These are phyloP conservation scores for Pseudogymnoascus sp. DNA, from an alignment of 2,329 filamentous ascomycete species.

Conservation along the genomic window DNA sequence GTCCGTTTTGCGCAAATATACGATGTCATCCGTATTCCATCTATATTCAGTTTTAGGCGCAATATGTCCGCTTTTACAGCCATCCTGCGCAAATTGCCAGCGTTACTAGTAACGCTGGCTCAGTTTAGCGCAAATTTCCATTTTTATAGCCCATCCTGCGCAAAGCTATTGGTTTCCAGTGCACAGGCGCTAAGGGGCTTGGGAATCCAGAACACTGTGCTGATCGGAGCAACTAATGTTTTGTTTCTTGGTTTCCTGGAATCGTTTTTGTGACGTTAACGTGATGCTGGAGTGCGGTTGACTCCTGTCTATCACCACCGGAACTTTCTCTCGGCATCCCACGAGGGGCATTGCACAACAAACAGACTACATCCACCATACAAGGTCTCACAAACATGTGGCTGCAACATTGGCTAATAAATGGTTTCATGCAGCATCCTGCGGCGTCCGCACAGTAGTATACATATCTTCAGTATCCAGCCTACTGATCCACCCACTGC, in stretches of 20 bases:
- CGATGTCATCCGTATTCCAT: too few species aligned
- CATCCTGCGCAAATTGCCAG: background rate
- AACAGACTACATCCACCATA: background rate
- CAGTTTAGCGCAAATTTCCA: background rate
- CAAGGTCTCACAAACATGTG: background rate
- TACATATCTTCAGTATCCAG: background rate
- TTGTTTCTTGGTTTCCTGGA: too few species aligned
- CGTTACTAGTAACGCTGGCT: background rate
- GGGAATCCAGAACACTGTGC: too few species aligned
- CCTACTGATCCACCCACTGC: slow-evolving; percentile 75
- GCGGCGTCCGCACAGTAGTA: background rate
- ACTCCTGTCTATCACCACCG: too few species aligned
- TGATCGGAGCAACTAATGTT: too few species aligned
- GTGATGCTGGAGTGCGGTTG: too few species aligned
- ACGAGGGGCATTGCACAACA: background rate
- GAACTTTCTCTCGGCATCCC: background rate
- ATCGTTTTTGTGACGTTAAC: too few species aligned
- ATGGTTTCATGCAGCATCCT: background rate
- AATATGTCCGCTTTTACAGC: too few species aligned
- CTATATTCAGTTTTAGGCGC: too few species aligned
- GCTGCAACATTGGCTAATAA: background rate
- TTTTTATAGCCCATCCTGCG: background rate
- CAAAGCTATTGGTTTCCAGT: too few species aligned
- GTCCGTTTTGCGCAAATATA: background rate
- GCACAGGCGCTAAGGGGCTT: too few species aligned